These are phyloP conservation scores for Hysterium pulicare DNA, from an alignment of 2,329 filamentous ascomycete genomes.

Conservation along the genomic window DNA sequence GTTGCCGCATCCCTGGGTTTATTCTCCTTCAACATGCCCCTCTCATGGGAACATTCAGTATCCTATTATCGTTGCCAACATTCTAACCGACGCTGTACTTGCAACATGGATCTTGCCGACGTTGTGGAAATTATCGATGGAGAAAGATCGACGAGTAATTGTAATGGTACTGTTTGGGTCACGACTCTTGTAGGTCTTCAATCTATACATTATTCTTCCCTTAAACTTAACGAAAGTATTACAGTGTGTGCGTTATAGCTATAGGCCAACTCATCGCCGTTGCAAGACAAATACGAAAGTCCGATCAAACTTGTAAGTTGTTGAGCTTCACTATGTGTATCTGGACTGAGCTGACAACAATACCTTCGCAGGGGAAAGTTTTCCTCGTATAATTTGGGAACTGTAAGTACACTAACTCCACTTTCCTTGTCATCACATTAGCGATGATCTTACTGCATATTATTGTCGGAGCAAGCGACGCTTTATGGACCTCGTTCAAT, in stretches of 20 bases:
- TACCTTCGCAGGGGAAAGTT: not conserved
- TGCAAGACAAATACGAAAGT: not conserved
- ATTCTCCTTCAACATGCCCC: not conserved
- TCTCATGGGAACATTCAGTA: constrained; percentile 1
- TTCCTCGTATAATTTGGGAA: not conserved
- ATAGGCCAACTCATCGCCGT: not conserved
- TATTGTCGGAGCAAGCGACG: too few relatives aligned
- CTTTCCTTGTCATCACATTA: too few relatives aligned
- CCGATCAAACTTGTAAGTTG: not conserved
- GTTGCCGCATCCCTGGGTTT: constrained; percentile 2
- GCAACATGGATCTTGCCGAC: constrained; percentile 2
- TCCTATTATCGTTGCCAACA: constrained; percentile 1
- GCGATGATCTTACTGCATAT: too few relatives aligned
- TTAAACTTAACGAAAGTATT: not conserved
- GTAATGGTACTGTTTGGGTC: constrained; percentile 3
- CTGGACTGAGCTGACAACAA: too few relatives aligned
- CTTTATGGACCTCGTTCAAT: too few relatives aligned
- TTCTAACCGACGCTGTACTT: constrained; percentile 1
- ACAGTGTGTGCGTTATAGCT: not conserved
- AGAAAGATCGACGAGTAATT: not conserved
- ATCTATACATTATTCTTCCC: not conserved
- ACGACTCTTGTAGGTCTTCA: not conserved
- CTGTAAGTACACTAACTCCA: not conserved
- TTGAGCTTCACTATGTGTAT: too few relatives aligned
- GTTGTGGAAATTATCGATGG: constrained; percentile 2